Evolutionary conservation across 2,329 filamentous ascomycete genomes (phyloP).

Genomic region (Xylariales sp.): DNA sequence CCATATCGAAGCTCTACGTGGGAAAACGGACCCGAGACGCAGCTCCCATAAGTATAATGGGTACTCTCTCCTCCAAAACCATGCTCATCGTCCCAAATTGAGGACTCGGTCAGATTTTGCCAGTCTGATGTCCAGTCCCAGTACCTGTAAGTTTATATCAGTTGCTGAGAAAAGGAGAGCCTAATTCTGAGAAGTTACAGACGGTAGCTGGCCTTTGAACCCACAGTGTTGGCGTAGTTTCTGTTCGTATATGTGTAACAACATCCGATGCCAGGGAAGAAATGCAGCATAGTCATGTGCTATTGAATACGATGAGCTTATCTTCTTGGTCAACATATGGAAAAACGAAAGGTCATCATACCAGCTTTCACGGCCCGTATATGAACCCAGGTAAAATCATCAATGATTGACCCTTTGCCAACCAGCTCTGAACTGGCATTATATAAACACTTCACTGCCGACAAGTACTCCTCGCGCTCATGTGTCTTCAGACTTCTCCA

Average conservation of each 20-base stretch:
- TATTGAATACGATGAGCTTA: neutral
- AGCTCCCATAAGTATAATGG: conserved; percentile 16
- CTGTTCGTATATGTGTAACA: conserved; percentile 22
- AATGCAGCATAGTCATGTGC: conserved; percentile 18
- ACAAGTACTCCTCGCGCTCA: conserved; percentile 9
- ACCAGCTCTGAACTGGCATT: conserved; percentile 10
- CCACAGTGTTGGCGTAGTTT: conserved; percentile 20
- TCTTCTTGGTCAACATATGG: neutral
- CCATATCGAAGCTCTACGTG: conserved; percentile 17
- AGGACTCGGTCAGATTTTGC: conserved; percentile 19
- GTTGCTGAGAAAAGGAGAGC: neutral
- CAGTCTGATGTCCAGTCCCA: conserved; percentile 25
- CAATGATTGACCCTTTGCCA: conserved; percentile 1
- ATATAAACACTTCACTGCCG: conserved; percentile 17
- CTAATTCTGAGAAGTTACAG: neutral
- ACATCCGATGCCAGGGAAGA: conserved; percentile 20
- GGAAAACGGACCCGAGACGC: conserved; percentile 18
- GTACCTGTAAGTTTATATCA: conserved; percentile 9
- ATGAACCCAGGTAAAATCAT: conserved; percentile 19
- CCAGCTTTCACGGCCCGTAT: conserved; percentile 11
- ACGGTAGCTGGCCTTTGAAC: conserved; percentile 19
- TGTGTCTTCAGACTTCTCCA: conserved; percentile 9
- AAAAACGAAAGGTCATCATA: neutral
- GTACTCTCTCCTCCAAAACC: conserved; percentile 20
- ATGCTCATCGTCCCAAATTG: conserved; percentile 11